Percentiles rank a stretch among this genome's conserved stretches.
Evolutionary conservation across 805 yeast species (phyloP).

Genomic region (Nakazawaea siamensis): DNA sequence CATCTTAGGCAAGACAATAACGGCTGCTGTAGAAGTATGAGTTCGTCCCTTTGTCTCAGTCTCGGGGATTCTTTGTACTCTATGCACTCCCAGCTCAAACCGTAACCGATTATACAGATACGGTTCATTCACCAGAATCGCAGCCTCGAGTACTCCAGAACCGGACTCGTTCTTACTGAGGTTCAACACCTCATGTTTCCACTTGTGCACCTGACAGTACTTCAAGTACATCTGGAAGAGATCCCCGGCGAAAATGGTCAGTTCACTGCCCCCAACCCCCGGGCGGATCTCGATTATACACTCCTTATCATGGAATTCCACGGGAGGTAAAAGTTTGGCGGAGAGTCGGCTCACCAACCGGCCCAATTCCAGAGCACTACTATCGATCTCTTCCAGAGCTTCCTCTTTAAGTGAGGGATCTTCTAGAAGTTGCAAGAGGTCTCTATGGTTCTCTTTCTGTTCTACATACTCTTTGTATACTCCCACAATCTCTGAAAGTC

Average conservation of each 20-base stretch:
- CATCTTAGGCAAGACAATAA: slow-evolving; percentile 82
- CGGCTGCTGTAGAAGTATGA: slow-evolving; percentile 95
- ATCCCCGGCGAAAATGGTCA: slow-evolving; percentile 78
- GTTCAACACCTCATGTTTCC: slow-evolving; percentile 61
- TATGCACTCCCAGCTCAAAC: slow-evolving; percentile 90
- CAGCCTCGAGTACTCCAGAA: slow-evolving; percentile 68
- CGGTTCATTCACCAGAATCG: slow-evolving; percentile 61
- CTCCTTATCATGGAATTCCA: slow-evolving; percentile 66
- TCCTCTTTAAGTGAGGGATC: slow-evolving; percentile 47
- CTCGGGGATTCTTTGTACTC: slow-evolving; percentile 90
- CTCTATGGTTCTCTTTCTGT: slow-evolving; percentile 23
- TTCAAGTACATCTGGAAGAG: slow-evolving; percentile 73
- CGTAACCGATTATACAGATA: slow-evolving; percentile 70
- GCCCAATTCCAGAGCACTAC: slow-evolving; percentile 35
- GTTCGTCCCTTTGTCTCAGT: slow-evolving; percentile 92
- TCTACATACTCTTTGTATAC: slow-evolving; percentile 28
- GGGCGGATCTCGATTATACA: slow-evolving; percentile 84
- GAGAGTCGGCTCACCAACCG: slow-evolving; percentile 39
- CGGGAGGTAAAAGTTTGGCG: slow-evolving; percentile 60
- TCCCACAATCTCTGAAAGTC: slow-evolving; percentile 34
- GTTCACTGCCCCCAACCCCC: slow-evolving; percentile 95
- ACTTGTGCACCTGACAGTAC: slow-evolving; percentile 54
- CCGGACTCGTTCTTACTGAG: slow-evolving; percentile 49
- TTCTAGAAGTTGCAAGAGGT: slow-evolving; percentile 28
- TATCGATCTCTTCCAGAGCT: slow-evolving; percentile 52